Percentiles rank a stretch among this genome's conserved stretches.
These are phyloP conservation scores for Termitomyces sp. DNA, from an alignment of 768 basidiomycete genomes.

Conservation along the genomic window DNA sequence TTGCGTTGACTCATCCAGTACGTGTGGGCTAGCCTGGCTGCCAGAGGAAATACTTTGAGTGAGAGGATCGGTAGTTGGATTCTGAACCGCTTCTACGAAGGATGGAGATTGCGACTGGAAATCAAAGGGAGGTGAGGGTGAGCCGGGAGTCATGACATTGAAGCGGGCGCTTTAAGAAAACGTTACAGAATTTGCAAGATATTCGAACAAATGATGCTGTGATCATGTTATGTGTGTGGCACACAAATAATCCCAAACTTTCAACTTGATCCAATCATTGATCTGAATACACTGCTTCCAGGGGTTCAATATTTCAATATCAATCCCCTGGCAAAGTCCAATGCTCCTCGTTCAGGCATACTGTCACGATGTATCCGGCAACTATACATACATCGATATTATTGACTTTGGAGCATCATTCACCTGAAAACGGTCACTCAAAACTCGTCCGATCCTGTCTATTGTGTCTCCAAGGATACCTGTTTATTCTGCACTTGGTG, in stretches of 20 bases:
- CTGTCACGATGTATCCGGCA: background rate
- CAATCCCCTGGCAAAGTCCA: background rate
- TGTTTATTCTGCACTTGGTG: background rate
- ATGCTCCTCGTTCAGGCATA: background rate
- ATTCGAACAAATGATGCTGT: background rate
- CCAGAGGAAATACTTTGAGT: background rate
- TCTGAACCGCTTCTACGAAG: background rate
- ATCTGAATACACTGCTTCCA: background rate
- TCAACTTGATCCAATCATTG: background rate
- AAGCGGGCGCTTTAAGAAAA: slow-evolving; percentile 5
- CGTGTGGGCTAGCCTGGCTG: background rate
- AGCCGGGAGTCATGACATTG: slow-evolving; percentile 22
- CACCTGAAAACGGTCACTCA: background rate
- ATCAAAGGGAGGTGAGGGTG: slow-evolving; percentile 5
- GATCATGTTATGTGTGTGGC: background rate
- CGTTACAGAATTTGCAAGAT: background rate
- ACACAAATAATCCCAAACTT: slow-evolving; percentile 1
- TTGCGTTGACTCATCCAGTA: slow-evolving; percentile 12
- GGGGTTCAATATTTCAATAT: too few relatives aligned
- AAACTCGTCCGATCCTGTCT: background rate
- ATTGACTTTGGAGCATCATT: background rate
- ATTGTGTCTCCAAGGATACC: background rate
- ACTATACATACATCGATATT: too few relatives aligned
- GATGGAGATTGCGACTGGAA: background rate
- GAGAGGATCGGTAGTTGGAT: background rate